Evolutionary conservation across 148 eudicot genomes (phyloP), one percentile per base, ranked within the genome.

Genomic region (Simmondsia chinensis): DNA sequence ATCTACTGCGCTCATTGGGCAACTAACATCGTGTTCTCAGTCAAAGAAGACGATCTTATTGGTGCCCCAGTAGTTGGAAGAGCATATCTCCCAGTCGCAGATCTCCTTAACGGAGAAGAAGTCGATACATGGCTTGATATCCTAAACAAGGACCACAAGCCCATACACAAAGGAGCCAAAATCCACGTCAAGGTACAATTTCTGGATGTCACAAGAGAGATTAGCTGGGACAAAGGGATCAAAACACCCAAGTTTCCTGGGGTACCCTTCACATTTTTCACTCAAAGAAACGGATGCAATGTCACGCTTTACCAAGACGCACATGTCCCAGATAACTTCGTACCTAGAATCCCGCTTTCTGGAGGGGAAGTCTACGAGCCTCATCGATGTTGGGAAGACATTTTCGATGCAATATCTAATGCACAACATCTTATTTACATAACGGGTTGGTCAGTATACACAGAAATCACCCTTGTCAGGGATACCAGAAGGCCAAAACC

Each of bases 371-470:
- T 39, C 31, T 70, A 74, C 4, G 66, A 74, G 56, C 76, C 80
- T 20, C 66, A 74, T 9, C 66, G 76, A n/a, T 70, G 76, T 36
- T 74, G 80, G 80, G 80, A 74, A 32, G 73, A 70, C 54, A 33
- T 74, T 2, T 74, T 70, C 1, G 80, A 74, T 47, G 80, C 80
- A 23, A 65, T 74, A 15, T 65, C 26, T 27, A 28, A 74, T 20
- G 76, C 80, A 0, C 50, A 32, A 35, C 76, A 74, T 43, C 37
- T 74, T 29, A 46, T 74, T 23, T 74, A 70, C 57, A 57, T 74
- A 7, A 41, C 76, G 0, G 80, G 80, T 4, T 74, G 80, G 80
- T 74, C 80, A 0, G 70, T 74, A 11, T 54, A 36, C 20, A 70
- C 80, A 0, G 50, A 39, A 19, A 70, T 74, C 15, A 70, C 60